phyloP scores from a whole-genome alignment of 2,329 filamentous ascomycete genomes.

The Talaromyces sp. region DNA sequence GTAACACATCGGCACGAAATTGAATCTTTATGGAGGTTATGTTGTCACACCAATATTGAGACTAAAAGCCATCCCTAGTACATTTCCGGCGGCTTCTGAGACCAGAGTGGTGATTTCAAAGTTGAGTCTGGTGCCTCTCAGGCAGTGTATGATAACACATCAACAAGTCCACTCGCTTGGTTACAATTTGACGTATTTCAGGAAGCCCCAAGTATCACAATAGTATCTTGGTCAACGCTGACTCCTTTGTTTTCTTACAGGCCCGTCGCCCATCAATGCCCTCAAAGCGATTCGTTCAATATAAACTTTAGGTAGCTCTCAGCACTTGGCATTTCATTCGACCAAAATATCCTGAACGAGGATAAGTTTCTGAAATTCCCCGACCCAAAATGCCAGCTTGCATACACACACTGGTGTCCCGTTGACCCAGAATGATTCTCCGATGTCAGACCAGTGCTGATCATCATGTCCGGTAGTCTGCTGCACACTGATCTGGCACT shows the following conservation, averaged over 20 bases:
- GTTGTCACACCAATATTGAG: no score
- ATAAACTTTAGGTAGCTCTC: not conserved
- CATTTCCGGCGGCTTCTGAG: not conserved
- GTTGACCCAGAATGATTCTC: not conserved
- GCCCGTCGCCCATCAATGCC: not conserved
- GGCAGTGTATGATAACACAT: no score
- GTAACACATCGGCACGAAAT: no score
- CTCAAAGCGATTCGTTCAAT: not conserved
- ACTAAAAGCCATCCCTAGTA: no score
- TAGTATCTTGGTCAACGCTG: not conserved
- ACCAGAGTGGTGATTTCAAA: not conserved
- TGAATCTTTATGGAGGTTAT: no score
- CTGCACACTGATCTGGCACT: not conserved
- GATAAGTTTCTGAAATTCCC: conserved; percentile 4
- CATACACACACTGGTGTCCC: conserved; percentile 11
- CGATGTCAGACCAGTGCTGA: conserved; percentile 2
- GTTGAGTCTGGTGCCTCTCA: no score
- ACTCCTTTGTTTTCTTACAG: not conserved
- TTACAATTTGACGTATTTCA: not conserved
- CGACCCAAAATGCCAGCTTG: conserved; percentile 4
- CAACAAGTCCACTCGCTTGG: no score
- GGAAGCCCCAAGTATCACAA: not conserved
- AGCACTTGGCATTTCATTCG: not conserved
- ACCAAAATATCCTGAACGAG: not conserved
- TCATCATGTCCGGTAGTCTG: not conserved